A percentile compares a stretch with the other conserved stretches of the same genome.
Conservation (phyloP, 129 eudicot genomes). For the Helichrysum umbraculigerum region DNA sequence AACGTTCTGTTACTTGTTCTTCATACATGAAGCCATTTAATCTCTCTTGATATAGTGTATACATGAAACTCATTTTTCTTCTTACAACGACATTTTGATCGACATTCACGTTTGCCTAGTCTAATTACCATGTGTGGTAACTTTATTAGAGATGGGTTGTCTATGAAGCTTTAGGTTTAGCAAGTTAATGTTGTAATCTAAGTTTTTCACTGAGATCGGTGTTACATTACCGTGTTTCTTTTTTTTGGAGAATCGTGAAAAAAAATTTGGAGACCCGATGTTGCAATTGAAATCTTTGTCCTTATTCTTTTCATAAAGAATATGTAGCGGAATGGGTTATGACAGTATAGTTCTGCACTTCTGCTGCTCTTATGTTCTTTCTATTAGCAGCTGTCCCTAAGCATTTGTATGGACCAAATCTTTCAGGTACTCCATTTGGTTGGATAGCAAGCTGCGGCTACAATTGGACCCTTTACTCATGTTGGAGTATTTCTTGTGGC, state of each 20-base stretch:
- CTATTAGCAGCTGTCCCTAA: neutral
- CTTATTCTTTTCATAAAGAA: too few relatives aligned
- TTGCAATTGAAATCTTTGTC: too few relatives aligned
- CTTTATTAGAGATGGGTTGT: neutral
- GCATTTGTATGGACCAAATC: constrained; percentile 23
- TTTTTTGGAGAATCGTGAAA: too few relatives aligned
- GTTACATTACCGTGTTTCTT: too few relatives aligned
- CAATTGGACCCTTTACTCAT: constrained; percentile 86
- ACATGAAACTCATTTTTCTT: too few relatives aligned
- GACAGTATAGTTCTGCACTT: too few relatives aligned
- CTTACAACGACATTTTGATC: neutral
- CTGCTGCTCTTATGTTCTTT: neutral
- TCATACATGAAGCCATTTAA: too few relatives aligned
- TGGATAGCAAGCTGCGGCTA: constrained; percentile 95
- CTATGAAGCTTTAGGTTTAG: neutral
- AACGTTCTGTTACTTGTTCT: too few relatives aligned
- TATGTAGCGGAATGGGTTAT: too few relatives aligned
- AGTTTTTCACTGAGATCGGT: neutral
- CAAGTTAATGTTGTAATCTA: neutral
- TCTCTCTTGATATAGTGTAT: too few relatives aligned
- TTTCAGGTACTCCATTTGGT: constrained; percentile 93
- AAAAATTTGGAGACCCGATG: neutral
- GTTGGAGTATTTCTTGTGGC: constrained; percentile 87
- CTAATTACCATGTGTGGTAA: too few relatives aligned
- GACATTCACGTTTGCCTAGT: neutral